These are phyloP conservation scores for Lepiota subincarnata DNA, from an alignment of 768 basidiomycete species.

Conservation along the genomic window DNA sequence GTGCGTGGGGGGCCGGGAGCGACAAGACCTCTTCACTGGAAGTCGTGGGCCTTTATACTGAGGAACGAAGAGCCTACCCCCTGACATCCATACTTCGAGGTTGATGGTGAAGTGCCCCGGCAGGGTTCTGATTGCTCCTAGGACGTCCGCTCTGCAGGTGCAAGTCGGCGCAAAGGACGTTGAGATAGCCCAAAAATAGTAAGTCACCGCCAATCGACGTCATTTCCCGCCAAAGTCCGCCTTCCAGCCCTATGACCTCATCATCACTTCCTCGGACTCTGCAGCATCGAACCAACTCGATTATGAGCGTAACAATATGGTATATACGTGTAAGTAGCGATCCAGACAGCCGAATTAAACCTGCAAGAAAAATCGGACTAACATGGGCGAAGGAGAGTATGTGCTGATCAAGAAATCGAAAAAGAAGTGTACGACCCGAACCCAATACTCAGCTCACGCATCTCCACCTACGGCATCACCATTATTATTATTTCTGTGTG, in stretches of 20 bases:
- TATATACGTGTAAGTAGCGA: constrained; percentile 1
- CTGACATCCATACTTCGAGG: neutral
- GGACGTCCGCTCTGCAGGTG: constrained; percentile 1
- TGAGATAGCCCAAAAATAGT: neutral
- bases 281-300: neutral
- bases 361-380: neutral
- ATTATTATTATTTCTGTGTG: neutral
- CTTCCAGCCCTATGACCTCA: constrained; percentile 4
- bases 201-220: neutral
- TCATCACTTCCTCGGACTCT: constrained; percentile 4
- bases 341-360: constrained; percentile 6
- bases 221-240: constrained; percentile 1
- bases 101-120: neutral
- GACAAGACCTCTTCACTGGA: neutral
- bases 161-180: neutral
- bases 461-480: constrained; percentile 3
- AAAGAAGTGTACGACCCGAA: neutral
- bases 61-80: neutral
- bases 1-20: neutral
- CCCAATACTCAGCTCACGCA: neutral
- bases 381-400: neutral
- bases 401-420: neutral
- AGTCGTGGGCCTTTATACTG: neutral
- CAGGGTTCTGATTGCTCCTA: neutral
- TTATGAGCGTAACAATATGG: constrained; percentile 1